phyloP scores from a whole-genome alignment of 1,139 yeast genomes.

The Yamadazyma atlantica region DNA sequence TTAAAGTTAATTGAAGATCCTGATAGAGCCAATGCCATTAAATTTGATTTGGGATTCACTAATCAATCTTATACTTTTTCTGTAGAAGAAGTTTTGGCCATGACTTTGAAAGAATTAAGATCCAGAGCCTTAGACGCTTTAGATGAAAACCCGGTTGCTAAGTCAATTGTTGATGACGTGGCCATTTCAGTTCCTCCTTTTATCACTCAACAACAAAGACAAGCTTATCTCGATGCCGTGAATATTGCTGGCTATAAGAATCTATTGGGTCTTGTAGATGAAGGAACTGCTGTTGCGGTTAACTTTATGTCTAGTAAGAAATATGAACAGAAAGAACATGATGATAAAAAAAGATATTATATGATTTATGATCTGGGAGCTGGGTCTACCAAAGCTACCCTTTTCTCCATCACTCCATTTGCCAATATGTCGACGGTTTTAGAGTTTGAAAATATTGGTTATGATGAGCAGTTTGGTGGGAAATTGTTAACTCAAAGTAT shows the following conservation, averaged over 20 bases:
- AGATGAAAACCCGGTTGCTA: constrained; percentile 30
- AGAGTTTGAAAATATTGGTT: constrained; percentile 72
- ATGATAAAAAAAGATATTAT: constrained; percentile 53
- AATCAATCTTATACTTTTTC: constrained; percentile 44
- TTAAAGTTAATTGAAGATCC: constrained; percentile 44
- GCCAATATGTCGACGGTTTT: constrained; percentile 41
- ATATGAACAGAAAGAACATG: constrained; percentile 34
- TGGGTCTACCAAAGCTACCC: constrained; percentile 83
- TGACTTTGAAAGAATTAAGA: constrained; percentile 71
- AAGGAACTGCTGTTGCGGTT: constrained; percentile 87
- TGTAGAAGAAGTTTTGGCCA: constrained; percentile 78
- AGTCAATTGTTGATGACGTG: constrained; percentile 53
- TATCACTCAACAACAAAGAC: constrained; percentile 64
- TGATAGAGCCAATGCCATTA: constrained; percentile 49
- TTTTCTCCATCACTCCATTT: constrained; percentile 61
- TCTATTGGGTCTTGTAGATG: constrained; percentile 72
- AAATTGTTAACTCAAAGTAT: constrained; percentile 65
- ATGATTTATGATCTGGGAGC: constrained; percentile 91
- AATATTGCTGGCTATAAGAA: constrained; percentile 64
- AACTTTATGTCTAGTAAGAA: constrained; percentile 62
- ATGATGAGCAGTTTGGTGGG: constrained; percentile 71
- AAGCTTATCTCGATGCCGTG: constrained; percentile 71
- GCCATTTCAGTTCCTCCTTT: constrained; percentile 79
- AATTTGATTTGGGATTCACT: constrained; percentile 51
- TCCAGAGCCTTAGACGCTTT: constrained; percentile 56